Evolutionary conservation across 305 asterid genomes (phyloP), one percentile per base, ranked within the genome.

Genomic region (Vinca major): DNA sequence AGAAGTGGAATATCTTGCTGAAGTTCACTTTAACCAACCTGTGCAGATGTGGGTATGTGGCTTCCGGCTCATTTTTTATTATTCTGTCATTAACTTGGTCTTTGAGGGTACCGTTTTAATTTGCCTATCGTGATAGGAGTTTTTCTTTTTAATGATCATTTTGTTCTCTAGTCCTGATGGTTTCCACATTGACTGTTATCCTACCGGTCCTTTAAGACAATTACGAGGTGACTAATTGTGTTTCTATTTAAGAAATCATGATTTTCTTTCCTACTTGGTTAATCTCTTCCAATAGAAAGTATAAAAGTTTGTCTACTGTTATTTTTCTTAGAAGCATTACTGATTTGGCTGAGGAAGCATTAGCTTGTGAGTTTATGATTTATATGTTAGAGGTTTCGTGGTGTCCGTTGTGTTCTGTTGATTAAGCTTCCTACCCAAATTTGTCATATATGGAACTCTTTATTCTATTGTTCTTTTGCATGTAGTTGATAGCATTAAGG

Each of bases 1-100:
- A 57, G 99, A 94, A 80, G 80, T 94, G 92, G 99, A 94, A 84
- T 94, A 91, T 82, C 95, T 94, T 60, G 99, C 96, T 69, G 96
- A 91, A 77, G 78, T 91, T 76, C 92, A 86, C 80, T 83, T 88
- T 75, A 89, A 84, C 77, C 98, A 94, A 81, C 99, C 99, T 73
- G 86, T 89, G 57, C 98, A 89, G 85, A 94, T 91, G 96, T 94
- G 98, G 99, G 98, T 94, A 86, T 86, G 99, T 60, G 64, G 17
- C 17, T 55, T 36, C 64, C 14, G 13, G 2, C 21, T 60, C 64
- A 60, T 13, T 20, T 37, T 37, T 17, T 13, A 60, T 60, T 60
- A 11, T 60, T 33, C 45, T 58, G 45, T 40, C 10, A 13, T 12
- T 16, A 16, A 48, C 16, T 48, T 41, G 5, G 16, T 48, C 52